Base-by-base conservation (phyloP, 345 rosid genomes). In the Gossypium rotundifolium region DNA sequence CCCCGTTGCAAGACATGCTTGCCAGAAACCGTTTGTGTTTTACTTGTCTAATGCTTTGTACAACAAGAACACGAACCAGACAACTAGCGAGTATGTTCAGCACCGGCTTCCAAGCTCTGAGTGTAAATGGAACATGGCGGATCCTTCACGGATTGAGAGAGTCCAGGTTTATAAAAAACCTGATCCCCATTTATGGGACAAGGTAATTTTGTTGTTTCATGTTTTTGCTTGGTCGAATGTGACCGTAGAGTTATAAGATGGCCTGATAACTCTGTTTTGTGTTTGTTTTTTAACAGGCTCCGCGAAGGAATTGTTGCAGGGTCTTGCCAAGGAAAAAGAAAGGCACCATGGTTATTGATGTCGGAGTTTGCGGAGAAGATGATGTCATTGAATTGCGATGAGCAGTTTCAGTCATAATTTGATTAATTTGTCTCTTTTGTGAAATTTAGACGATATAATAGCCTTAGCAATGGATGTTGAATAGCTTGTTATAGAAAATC, bases 241-340 rank as follows among this genome's bases (percentile, higher is more conserved):
- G 23, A 13, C 4, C 18, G 7, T 9, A 55, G 4, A 9, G 11
- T 55, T 51, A 51, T 51, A 51, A 13, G 13, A 4, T 70, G 44
- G 8, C 1, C 2, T 54, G 2, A 7, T 2, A 53, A 18, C 10
- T 10, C 23, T 18, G 60, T 71, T 22, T 33, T 25, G 2, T 40
- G n/a, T 61, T 18, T 16, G 33, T 44, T 40, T 27, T 51, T 71
- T 22, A 62, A 6, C 75, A 88, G 93, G 77, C 88, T 67, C 93
- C 89, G 0, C 79, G 91, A 60, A 85, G 96, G 81, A 83, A 87
- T 48, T 83, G 90, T 70, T 84, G 94, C 75, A 84, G 89, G 45
- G 68, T 85, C 1, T 70, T 83, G 77, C 87, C 82, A 0, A 48
- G 18, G 6, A 67, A 73, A 51, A 85, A 60, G 76, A 81, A 70